Evolutionary conservation across 495 filamentous ascomycete genomes (phyloP), one percentile per base, ranked within the genome.

Genomic region (Talaromyces proteolyticus): DNA sequence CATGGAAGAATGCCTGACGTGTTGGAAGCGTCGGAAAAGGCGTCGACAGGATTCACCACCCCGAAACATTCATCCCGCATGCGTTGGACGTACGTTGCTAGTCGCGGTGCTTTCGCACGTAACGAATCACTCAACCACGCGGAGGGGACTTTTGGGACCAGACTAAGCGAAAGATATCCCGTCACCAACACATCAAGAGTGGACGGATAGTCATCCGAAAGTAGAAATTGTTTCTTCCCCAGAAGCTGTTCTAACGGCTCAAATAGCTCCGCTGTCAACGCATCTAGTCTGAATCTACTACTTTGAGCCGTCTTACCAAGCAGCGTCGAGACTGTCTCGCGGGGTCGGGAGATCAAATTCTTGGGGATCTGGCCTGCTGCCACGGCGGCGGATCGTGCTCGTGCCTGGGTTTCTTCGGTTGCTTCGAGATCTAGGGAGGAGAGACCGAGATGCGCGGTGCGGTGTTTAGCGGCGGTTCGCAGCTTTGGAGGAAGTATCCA

Each of bases 121-220:
- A 96, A 74, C 6, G 75, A 70, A 43, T 84, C 78, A 42, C 72
- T 69, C 18, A 95, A 72, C 82, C 88, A 96, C 20, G 78, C 62
- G 44, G 85, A 76, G 18, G 89, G 86, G 22, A 93, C 61, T 0
- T 85, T 75, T 2, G 87, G 81, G 17, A 86, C 72, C 3, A 88
- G 66, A 64, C 87, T 85, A 38, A 96, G 63, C 6, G 80, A 76
- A 38, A 96, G 66, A 64, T 92, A 95, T 18, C 81, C 93, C 50
- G 86, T 73, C 1, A 79, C 84, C 21, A 95, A 57, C 60, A 87
- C 95, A 65, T 95, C 86, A n/a, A 89, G 64, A 43, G 74, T 82
- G n/a, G 79, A 76, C 4, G 80, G 73, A 3, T 60, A 53, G 0
- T 65, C 58, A 12, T 68, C 64, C 6, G 68, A 67, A 1, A 91